Evolutionary conservation across 2,329 filamentous ascomycete genomes (phyloP).

Genomic region (Lachnellula hyalina): DNA sequence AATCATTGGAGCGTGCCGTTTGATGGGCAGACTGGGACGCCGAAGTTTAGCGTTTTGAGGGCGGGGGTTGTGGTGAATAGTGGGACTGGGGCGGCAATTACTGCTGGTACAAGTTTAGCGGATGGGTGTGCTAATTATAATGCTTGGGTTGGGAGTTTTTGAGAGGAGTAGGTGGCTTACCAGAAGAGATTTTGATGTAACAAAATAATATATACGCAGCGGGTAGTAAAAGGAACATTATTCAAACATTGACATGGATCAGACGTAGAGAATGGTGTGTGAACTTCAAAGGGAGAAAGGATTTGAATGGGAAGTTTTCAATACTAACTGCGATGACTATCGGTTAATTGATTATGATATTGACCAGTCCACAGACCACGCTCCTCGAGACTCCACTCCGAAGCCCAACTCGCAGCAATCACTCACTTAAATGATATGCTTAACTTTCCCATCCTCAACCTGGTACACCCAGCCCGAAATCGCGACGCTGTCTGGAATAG

Average conservation of each 20-base stretch:
- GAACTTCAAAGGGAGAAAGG: no score
- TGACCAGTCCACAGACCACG: no score
- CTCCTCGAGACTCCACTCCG: no score
- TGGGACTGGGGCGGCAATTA: slow-evolving; percentile 23
- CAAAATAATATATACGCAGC: no score
- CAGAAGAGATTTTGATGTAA: no score
- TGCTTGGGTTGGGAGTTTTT: slow-evolving; percentile 15
- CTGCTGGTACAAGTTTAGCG: slow-evolving; percentile 6
- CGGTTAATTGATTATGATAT: no score
- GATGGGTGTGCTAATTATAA: slow-evolving; percentile 13
- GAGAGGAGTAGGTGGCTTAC: neutral
- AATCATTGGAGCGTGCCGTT: slow-evolving; percentile 29
- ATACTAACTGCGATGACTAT: no score
- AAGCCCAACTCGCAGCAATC: no score
- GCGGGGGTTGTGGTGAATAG: slow-evolving; percentile 11
- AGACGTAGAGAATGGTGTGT: no score
- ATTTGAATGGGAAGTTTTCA: no score
- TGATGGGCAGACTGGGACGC: slow-evolving; percentile 29
- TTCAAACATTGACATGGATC: no score
- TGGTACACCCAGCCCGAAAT: slow-evolving; percentile 75
- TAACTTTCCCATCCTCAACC: slow-evolving; percentile 64
- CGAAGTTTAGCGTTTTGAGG: slow-evolving; percentile 27
- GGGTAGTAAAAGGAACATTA: no score
- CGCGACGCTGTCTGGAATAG: slow-evolving; percentile 53
- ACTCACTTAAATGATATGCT: slow-evolving; percentile 33